Percentiles rank a stretch among this genome's conserved stretches.
Conservation (phyloP, 1,139 yeast species). For the Sugiyamaella neomexicana region DNA sequence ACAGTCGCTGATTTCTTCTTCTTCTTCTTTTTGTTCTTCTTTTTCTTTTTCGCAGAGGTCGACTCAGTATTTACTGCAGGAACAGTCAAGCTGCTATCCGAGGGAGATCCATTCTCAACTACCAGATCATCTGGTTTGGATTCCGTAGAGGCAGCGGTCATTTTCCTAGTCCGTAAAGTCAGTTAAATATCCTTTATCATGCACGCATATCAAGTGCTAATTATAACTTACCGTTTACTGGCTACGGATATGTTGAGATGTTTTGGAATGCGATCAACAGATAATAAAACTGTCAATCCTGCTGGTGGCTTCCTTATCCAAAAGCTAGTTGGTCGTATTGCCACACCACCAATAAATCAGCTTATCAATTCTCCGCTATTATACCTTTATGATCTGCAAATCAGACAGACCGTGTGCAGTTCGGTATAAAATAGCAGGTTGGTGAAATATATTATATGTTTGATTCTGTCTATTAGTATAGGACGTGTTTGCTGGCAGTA, state of each 20-base stretch:
- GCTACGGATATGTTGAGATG: no score
- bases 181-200: background rate
- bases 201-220: background rate
- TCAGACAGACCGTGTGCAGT: background rate
- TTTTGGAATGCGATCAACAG: no score
- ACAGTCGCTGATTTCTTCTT: slow-evolving; percentile 7
- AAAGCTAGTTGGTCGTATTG: background rate
- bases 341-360: no score
- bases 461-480: background rate
- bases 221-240: background rate
- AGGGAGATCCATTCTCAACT: background rate
- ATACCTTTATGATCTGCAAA: background rate
- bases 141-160: background rate
- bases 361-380: background rate
- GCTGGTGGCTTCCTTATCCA: background rate
- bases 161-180: background rate
- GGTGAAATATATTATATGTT: background rate
- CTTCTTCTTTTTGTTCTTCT: slow-evolving; percentile 13
- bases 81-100: background rate
- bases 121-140: background rate
- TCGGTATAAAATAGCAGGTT: background rate
- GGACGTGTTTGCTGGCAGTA: slow-evolving; percentile 6
- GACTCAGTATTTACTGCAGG: background rate
- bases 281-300: background rate
- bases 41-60: background rate